These are phyloP conservation scores for Beauveria sp. DNA, from an alignment of 2,329 filamentous ascomycete genomes.

Conservation along the genomic window DNA sequence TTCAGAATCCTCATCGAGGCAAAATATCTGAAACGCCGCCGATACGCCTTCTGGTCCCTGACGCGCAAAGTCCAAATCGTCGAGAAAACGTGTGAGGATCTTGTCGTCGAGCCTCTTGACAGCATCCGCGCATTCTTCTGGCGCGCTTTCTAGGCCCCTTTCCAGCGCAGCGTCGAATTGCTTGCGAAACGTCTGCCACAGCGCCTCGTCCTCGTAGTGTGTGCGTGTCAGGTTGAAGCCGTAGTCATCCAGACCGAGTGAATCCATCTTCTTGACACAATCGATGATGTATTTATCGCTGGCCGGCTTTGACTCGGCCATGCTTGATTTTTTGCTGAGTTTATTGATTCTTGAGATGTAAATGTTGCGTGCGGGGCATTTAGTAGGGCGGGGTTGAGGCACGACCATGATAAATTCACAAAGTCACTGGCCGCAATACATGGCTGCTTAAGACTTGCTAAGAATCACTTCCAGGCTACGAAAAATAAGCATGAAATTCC, in stretches of 20 bases:
- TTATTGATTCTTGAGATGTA: background rate
- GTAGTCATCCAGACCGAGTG: background rate
- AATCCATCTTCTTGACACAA: background rate
- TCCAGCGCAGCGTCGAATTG: background rate
- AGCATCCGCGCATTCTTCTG: background rate
- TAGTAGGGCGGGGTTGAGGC: background rate
- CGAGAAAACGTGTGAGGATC: background rate
- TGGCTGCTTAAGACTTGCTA: too few relatives aligned
- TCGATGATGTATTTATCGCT: background rate
- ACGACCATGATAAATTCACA: background rate
- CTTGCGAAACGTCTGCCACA: background rate
- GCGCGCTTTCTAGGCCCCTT: background rate
- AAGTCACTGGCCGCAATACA: too few relatives aligned
- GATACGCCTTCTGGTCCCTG: background rate
- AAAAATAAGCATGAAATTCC: too few relatives aligned
- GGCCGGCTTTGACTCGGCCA: background rate
- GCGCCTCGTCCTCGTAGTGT: background rate
- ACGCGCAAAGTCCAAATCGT: background rate
- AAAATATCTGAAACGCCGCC: background rate
- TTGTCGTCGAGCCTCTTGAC: background rate
- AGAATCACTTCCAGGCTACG: too few relatives aligned
- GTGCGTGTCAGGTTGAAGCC: background rate
- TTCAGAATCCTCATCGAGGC: background rate
- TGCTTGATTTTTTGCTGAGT: background rate
- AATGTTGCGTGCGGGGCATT: background rate